A percentile compares a stretch with the other conserved stretches of the same genome.
phyloP scores from a whole-genome alignment of 169 alveolate genomes.

The Ichthyophthirius multifiliis region DNA sequence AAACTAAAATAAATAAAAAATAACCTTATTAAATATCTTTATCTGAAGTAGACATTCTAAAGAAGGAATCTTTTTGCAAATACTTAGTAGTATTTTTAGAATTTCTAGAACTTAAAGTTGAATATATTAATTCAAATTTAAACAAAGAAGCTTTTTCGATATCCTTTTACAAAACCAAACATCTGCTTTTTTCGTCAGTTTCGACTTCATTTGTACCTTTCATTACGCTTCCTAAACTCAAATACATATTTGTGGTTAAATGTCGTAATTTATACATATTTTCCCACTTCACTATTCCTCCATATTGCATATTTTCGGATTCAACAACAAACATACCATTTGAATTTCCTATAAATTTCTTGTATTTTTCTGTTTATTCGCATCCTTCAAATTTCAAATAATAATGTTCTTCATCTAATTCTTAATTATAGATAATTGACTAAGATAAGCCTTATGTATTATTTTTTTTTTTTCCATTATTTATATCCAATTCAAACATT shows the following conservation, averaged over 20 bases:
- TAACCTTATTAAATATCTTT: too few relatives aligned
- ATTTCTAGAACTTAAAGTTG: constrained; percentile 18
- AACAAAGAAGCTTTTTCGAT: constrained; percentile 5
- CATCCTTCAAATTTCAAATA: constrained; percentile 20
- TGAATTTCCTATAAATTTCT: constrained; percentile 39
- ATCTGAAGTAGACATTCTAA: constrained; percentile 34
- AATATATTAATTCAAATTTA: constrained; percentile 26
- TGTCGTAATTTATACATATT: constrained; percentile 26
- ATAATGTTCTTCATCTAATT: background rate
- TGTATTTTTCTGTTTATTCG: constrained; percentile 26
- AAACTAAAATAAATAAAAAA: too few relatives aligned
- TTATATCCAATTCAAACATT: constrained; percentile 22
- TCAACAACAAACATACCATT: constrained; percentile 37
- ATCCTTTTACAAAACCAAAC: background rate
- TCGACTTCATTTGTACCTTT: background rate
- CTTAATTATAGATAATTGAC: constrained; percentile 19
- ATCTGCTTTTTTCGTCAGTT: background rate
- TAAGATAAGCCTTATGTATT: background rate
- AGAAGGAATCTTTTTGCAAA: constrained; percentile 29
- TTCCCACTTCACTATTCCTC: constrained; percentile 42
- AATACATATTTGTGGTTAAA: constrained; percentile 24
- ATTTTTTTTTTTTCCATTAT: background rate
- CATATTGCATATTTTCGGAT: constrained; percentile 24
- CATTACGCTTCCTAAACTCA: background rate
- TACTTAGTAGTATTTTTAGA: background rate